A percentile compares a stretch with the other conserved stretches of the same genome.
Evolutionary conservation across 148 eudicot genomes (phyloP).

Genomic region (Vaccinium darrowii): DNA sequence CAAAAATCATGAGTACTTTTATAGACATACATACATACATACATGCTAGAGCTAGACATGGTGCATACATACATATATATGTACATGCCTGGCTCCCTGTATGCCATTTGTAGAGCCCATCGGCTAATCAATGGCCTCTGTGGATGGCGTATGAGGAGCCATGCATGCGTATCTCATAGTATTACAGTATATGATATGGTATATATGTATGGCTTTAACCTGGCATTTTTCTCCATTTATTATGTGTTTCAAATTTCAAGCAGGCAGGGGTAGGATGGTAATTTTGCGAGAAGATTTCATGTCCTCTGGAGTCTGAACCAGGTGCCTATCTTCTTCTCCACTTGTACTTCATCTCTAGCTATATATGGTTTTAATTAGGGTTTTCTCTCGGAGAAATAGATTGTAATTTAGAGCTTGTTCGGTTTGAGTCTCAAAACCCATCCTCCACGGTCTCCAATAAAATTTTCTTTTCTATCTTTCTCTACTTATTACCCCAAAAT

Average conservation of each 20-base stretch:
- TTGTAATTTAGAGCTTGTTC: too few species aligned
- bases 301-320: background rate
- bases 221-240: background rate
- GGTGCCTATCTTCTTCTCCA: background rate
- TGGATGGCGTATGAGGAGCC: constrained; percentile 69
- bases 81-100: constrained; percentile 70
- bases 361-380: background rate
- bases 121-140: constrained; percentile 41
- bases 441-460: too few species aligned
- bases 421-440: too few species aligned
- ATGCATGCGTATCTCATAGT: constrained; percentile 33
- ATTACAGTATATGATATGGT: background rate
- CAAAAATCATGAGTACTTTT: background rate
- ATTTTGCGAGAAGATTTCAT: background rate
- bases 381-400: background rate
- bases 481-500: too few species aligned
- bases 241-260: background rate
- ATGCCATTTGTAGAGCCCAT: constrained; percentile 56
- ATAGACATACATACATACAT: background rate
- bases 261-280: background rate
- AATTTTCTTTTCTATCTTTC: too few species aligned
- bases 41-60: background rate
- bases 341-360: too few species aligned
- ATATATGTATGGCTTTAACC: background rate
- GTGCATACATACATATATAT: background rate